These are phyloP conservation scores for Penicillium aurantiogriseum DNA, from an alignment of 2,329 filamentous ascomycete genomes.

Conservation along the genomic window DNA sequence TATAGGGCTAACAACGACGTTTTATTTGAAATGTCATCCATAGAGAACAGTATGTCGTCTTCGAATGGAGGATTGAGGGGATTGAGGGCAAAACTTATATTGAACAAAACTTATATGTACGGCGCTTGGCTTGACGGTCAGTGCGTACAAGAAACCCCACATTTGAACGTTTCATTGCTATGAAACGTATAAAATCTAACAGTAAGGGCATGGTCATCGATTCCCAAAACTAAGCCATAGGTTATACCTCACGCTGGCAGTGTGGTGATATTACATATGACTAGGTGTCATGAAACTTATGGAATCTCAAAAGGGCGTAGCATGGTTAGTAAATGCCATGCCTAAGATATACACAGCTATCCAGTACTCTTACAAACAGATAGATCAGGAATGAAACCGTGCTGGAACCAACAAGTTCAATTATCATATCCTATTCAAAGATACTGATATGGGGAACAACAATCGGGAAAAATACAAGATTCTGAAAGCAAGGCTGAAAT, in stretches of 20 bases:
- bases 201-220: not conserved
- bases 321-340: not conserved
- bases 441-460: not conserved
- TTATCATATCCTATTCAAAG: slow-evolving; percentile 6
- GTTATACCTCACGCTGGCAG: not conserved
- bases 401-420: not conserved
- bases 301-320: not conserved
- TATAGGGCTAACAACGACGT: too few relatives aligned
- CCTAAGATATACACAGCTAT: not conserved
- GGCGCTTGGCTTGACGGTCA: not conserved
- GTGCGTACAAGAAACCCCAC: not conserved
- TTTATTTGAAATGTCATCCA: not conserved
- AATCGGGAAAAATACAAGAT: slow-evolving; percentile 6
- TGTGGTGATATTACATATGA: not conserved
- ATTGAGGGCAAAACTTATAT: not conserved
- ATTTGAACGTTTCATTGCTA: not conserved
- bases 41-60: not conserved
- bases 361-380: not conserved
- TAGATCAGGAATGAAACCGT: not conserved
- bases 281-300: not conserved
- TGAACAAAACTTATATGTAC: not conserved
- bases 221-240: too few relatives aligned
- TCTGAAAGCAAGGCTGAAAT: slow-evolving; percentile 8
- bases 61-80: not conserved
- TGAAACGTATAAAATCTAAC: not conserved